Percentiles rank a stretch among this genome's conserved stretches.
These are phyloP conservation scores for Candida sojae DNA, from an alignment of 1,139 yeast species.

Conservation along the genomic window DNA sequence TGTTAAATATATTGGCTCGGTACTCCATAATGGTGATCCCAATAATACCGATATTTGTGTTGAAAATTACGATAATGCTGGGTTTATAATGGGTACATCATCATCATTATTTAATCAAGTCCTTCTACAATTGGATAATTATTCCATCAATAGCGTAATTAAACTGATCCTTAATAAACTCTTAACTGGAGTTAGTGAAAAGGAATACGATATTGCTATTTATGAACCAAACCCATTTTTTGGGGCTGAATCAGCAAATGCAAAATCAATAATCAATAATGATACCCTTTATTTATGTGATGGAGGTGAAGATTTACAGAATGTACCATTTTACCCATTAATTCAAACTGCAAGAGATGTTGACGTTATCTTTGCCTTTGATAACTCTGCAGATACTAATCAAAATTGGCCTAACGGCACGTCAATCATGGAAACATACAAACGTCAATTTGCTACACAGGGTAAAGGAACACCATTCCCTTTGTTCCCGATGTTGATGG, in stretches of 20 bases:
- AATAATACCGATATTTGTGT: constrained; percentile 27
- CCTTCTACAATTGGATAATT: constrained; percentile 23
- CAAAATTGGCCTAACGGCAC: constrained; percentile 77
- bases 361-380: constrained; percentile 81
- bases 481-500: constrained; percentile 35
- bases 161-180: constrained; percentile 22
- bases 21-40: constrained; percentile 28
- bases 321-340: constrained; percentile 77
- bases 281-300: constrained; percentile 70
- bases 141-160: constrained; percentile 28
- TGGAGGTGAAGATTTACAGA: constrained; percentile 85
- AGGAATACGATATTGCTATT: constrained; percentile 39
- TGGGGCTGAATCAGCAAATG: constrained; percentile 20
- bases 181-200: constrained; percentile 20
- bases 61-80: constrained; percentile 44
- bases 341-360: constrained; percentile 69
- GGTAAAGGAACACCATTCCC: constrained; percentile 46
- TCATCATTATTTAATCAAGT: constrained; percentile 45
- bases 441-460: constrained; percentile 48
- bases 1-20: constrained; percentile 37
- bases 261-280: constrained; percentile 26
- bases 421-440: constrained; percentile 57
- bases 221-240: constrained; percentile 46
- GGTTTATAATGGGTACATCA: constrained; percentile 48
- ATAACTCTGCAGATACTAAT: constrained; percentile 79